Conservation (phyloP, 768 basidiomycete species). For the Sporobolomyces phaffii region DNA sequence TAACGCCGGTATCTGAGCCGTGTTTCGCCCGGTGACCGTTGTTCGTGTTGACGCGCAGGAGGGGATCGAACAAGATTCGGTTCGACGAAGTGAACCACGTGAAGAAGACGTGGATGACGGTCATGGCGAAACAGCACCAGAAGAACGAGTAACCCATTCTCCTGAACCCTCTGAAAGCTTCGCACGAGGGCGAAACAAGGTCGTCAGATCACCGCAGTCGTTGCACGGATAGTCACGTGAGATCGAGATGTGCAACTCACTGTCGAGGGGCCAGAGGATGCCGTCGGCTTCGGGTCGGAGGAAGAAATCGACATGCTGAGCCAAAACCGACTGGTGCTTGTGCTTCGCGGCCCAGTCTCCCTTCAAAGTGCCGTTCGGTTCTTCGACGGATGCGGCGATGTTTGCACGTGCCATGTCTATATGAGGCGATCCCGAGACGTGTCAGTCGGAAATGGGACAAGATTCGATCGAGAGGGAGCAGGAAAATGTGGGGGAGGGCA, state of each 20-base stretch:
- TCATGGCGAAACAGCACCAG: constrained; percentile 46
- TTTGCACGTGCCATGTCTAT: constrained; percentile 28
- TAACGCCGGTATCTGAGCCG: constrained; percentile 51
- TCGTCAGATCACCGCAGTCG: no score
- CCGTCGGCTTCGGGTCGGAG: constrained; percentile 45
- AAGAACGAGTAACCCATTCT: constrained; percentile 49
- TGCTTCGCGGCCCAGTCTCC: constrained; percentile 29
- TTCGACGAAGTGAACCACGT: constrained; percentile 45
- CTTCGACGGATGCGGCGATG: constrained; percentile 25
- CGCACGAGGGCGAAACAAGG: no score
- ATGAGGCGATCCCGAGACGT: no score
- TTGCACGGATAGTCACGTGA: no score
- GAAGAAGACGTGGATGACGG: constrained; percentile 46
- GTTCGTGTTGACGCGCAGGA: constrained; percentile 48
- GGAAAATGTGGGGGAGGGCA: not conserved
- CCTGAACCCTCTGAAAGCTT: constrained; percentile 48
- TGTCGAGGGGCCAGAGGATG: constrained; percentile 51
- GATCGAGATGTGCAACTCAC: no score
- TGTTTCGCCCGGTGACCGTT: constrained; percentile 50
- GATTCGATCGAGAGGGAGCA: not conserved
- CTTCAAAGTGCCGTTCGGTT: constrained; percentile 19
- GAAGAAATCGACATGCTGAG: constrained; percentile 26
- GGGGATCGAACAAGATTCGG: constrained; percentile 47
- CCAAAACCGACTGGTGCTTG: constrained; percentile 17
- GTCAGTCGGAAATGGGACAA: no score